phyloP scores from a whole-genome alignment of 495 filamentous ascomycete genomes.

The Saxophila tyrrhenica region DNA sequence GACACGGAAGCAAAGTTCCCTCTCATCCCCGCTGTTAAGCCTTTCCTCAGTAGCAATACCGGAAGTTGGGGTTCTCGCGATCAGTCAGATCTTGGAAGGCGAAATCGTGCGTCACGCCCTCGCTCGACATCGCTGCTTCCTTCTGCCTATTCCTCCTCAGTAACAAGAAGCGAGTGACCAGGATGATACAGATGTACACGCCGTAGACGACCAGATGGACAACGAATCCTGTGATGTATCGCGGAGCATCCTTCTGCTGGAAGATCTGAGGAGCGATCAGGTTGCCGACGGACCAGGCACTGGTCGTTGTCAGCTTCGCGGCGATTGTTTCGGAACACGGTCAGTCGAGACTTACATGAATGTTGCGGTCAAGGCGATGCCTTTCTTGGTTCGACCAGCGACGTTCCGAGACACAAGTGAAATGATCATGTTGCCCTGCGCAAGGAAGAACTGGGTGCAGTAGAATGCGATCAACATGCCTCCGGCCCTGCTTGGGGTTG shows the following conservation, averaged over 20 bases:
- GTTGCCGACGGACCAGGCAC: constrained; percentile 41
- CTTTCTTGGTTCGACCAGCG: constrained; percentile 45
- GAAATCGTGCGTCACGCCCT: constrained; percentile 34
- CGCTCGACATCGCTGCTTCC: constrained; percentile 34
- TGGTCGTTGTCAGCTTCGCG: too few relatives aligned
- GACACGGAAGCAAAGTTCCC: too few relatives aligned
- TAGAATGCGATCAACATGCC: constrained; percentile 46
- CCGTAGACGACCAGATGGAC: constrained; percentile 39
- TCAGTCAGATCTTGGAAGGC: constrained; percentile 52
- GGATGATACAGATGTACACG: constrained; percentile 28
- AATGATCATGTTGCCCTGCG: constrained; percentile 43
- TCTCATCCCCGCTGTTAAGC: too few relatives aligned
- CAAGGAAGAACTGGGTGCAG: constrained; percentile 47
- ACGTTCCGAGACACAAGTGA: constrained; percentile 37
- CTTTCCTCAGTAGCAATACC: constrained; percentile 39
- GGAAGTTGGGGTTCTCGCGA: constrained; percentile 44
- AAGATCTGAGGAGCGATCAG: constrained; percentile 41
- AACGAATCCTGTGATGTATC: constrained; percentile 44
- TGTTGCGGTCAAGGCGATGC: constrained; percentile 36
- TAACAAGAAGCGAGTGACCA: constrained; percentile 38
- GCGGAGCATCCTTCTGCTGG: constrained; percentile 37
- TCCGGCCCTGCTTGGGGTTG: constrained; percentile 34
- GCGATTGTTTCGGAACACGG: too few relatives aligned
- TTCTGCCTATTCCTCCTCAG: constrained; percentile 36
- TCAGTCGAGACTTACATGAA: too few relatives aligned